Evolutionary conservation across 2,329 filamentous ascomycete genomes (phyloP), one percentile per base, ranked within the genome.

Genomic region (Zymoseptoria ardabiliae): DNA sequence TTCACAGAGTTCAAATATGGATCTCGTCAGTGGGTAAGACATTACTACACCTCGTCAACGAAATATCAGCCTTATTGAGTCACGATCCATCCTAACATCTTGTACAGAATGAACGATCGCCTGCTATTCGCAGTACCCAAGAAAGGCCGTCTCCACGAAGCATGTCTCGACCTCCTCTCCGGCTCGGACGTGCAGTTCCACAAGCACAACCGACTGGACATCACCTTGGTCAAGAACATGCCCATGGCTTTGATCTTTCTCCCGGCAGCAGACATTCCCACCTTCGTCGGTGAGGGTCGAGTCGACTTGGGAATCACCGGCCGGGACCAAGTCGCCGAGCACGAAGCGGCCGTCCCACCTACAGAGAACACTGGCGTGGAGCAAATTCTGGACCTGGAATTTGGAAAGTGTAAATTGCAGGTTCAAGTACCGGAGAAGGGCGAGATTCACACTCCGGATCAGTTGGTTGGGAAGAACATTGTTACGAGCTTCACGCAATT

Each of bases 71-170:
- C 57, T 58, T 55, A 11, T 17, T 17, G 35, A 41, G 35, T 41
- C 35, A 41, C 35, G 11, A 17, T 1, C 25, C 9, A 28, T 28
- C 4, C 73, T 75, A 70, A 75, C 72, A 59, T 69, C 20, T 58
- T 72, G 58, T 69, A 67, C 66, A 96, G 91, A 79, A 83, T 97
- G 73, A 91, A 94, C 81, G 92, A 93, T 72, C 89, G 94, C 66
- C 83, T 97, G 59, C 84, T 97, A 63, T 97, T 99, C 73, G 94
- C 94, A 63, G 90, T 99, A n/a, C 94, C 94, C 62, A 99, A 99
- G 80, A 99, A 99, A 88, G 94, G 94, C 65, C 90, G 94, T 58
- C 86, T 99, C 58, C 89, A 97, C 76, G 85, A 91, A 77, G 85
- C 90, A 60, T 86, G 90, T 57, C 85, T 99, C 55, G 91, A 97